Conservation (phyloP, 768 basidiomycete species). For the Lactarius psammicola region DNA sequence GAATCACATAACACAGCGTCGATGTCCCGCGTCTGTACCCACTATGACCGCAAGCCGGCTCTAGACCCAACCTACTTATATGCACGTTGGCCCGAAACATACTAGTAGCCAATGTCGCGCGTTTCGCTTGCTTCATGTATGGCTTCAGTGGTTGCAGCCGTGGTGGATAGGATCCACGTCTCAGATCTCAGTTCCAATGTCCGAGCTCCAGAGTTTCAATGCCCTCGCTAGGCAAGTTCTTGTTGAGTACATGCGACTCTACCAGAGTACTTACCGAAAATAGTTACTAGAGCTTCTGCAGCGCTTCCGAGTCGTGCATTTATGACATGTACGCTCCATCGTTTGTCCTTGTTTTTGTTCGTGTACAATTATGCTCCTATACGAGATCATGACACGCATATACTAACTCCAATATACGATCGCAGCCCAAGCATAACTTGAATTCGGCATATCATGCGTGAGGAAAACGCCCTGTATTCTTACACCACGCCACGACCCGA, state of each 20-base stretch:
- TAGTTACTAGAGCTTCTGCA: no score
- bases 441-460: not conserved
- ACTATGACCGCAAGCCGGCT: not conserved
- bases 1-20: not conserved
- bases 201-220: not conserved
- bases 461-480: not conserved
- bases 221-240: not conserved
- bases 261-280: conserved; percentile 30
- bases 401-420: not conserved
- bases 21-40: not conserved
- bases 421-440: not conserved
- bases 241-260: conserved; percentile 16
- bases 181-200: not conserved
- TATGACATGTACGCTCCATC: no score
- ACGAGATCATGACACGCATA: not conserved
- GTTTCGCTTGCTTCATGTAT: not conserved
- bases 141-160: not conserved
- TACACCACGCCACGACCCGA: not conserved
- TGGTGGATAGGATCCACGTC: not conserved
- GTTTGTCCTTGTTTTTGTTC: no score
- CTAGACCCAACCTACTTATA: not conserved
- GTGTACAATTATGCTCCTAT: not conserved
- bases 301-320: no score
- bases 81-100: not conserved
- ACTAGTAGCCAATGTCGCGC: no score